Conservation (phyloP, 805 yeast species). For the Starmerella etchellsii region DNA sequence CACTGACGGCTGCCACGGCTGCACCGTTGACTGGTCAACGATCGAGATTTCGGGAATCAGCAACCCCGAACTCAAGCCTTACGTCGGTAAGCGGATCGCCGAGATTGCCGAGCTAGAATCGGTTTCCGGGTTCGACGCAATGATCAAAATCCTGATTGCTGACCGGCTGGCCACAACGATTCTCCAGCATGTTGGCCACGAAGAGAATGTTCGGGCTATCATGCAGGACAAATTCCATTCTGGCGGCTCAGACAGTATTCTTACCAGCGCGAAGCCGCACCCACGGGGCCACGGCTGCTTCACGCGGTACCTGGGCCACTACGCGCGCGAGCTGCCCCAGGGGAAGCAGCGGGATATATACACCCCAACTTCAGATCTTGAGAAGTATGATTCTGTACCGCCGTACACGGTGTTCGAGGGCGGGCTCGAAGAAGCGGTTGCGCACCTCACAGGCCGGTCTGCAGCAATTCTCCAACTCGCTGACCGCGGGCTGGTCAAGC, state of each 20-base stretch:
- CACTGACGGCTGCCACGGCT: conserved; percentile 18
- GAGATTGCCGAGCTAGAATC: neutral
- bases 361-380: conserved; percentile 1
- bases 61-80: conserved; percentile 2
- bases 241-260: conserved; percentile 16
- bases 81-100: conserved; percentile 10
- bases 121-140: conserved; percentile 8
- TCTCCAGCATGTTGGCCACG: conserved; percentile 17
- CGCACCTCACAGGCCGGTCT: conserved; percentile 12
- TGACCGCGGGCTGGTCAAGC: conserved; percentile 8
- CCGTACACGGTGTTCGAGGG: conserved; percentile 9
- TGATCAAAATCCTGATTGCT: conserved; percentile 7
- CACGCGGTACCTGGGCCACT: conserved; percentile 16
- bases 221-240: conserved; percentile 11
- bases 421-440: conserved; percentile 11
- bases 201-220: conserved; percentile 12
- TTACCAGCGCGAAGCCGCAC: conserved; percentile 13
- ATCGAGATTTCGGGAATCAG: conserved; percentile 13
- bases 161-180: conserved; percentile 12
- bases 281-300: conserved; percentile 16
- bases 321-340: conserved; percentile 11
- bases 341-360: conserved; percentile 14
- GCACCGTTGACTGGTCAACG: conserved; percentile 16
- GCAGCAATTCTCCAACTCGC: conserved; percentile 7
- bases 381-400: conserved; percentile 2